These are phyloP conservation scores for Zygoascus biomembranicola DNA, from an alignment of 805 yeast species.

Conservation along the genomic window DNA sequence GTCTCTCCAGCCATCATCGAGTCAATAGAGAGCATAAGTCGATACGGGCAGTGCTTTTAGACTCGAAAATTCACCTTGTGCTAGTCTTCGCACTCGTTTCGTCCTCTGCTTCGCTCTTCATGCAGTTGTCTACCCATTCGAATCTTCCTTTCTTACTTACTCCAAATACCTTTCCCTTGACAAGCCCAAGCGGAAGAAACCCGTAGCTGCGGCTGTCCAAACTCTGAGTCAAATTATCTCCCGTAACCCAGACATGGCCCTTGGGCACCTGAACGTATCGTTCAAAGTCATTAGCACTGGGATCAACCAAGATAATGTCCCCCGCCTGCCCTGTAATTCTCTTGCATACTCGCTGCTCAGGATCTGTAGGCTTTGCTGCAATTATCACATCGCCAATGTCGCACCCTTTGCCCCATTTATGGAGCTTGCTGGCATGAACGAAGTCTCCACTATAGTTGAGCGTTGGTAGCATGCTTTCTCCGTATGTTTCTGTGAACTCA, in stretches of 20 bases:
- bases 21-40: too few relatives aligned
- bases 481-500: slow-evolving; percentile 75
- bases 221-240: slow-evolving; percentile 83
- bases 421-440: slow-evolving; percentile 62
- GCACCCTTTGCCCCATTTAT: slow-evolving; percentile 56
- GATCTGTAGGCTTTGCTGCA: slow-evolving; percentile 84
- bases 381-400: slow-evolving; percentile 82
- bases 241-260: slow-evolving; percentile 97
- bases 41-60: not conserved
- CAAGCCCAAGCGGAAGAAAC: slow-evolving; percentile 80
- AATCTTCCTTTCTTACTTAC: slow-evolving; percentile 25
- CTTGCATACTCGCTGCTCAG: slow-evolving; percentile 79
- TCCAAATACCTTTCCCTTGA: slow-evolving; percentile 79
- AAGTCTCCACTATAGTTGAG: slow-evolving; percentile 62
- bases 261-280: slow-evolving; percentile 72
- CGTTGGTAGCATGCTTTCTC: slow-evolving; percentile 95
- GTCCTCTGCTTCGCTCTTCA: not conserved
- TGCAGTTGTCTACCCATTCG: slow-evolving; percentile 11
- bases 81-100: not conserved
- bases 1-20: too few relatives aligned
- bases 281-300: slow-evolving; percentile 37
- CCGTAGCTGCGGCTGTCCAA: slow-evolving; percentile 86
- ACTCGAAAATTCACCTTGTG: not conserved
- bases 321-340: slow-evolving; percentile 96
- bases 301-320: slow-evolving; percentile 74